Conservation (phyloP, 2,329 filamentous ascomycete species). For the Pochonia chlamydosporia region DNA sequence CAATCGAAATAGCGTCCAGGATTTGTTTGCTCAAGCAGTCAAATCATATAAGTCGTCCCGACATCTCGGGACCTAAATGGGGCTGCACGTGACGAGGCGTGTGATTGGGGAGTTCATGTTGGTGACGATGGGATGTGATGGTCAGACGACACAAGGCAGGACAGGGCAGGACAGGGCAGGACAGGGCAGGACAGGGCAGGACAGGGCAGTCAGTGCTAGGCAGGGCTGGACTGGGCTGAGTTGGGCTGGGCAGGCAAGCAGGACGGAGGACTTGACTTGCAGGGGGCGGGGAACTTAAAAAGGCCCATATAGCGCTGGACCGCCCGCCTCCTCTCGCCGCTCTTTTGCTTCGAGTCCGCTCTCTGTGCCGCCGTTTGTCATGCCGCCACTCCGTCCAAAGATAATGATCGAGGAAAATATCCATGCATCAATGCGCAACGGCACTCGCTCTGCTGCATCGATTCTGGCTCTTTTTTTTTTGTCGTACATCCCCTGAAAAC, state of each 20-base stretch:
- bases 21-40: background rate
- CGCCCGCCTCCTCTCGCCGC: slow-evolving; percentile 34
- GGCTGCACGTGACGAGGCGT: slow-evolving; percentile 6
- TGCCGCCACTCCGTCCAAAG: slow-evolving; percentile 30
- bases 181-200: background rate
- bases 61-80: slow-evolving; percentile 1
- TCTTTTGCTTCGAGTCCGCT: slow-evolving; percentile 14
- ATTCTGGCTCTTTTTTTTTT: no score
- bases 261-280: no score
- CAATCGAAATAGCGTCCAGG: background rate
- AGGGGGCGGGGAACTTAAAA: slow-evolving; percentile 42
- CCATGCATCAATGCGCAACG: background rate
- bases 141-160: slow-evolving; percentile 13
- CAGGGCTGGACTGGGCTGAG: no score
- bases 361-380: slow-evolving; percentile 18
- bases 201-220: no score
- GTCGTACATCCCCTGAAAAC: no score
- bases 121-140: slow-evolving; percentile 14
- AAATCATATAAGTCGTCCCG: background rate
- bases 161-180: slow-evolving; percentile 13
- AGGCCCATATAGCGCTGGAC: slow-evolving; percentile 49
- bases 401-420: no score
- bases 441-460: background rate
- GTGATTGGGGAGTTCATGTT: slow-evolving; percentile 2
- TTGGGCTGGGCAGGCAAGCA: no score